Evolutionary conservation across 805 yeast species (phyloP), one percentile per base, ranked within the genome.

Genomic region (Metschnikowia chrysomelidarum): DNA sequence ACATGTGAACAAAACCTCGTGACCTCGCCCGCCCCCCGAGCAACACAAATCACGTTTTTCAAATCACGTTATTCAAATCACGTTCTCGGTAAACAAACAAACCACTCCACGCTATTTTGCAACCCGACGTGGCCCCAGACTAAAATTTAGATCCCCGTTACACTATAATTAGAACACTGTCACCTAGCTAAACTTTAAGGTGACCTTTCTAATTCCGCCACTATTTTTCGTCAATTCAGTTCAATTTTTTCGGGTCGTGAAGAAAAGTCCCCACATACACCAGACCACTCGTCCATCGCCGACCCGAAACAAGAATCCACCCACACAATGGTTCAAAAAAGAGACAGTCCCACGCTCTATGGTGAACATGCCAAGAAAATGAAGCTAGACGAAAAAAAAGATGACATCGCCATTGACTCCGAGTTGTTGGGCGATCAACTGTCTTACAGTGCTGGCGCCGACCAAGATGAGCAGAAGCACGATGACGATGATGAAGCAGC

Each of bases 371-470:
- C 38, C 32, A 47, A 47, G 29, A 47, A 45, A 24, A 25, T 34
- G 16, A 46, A 46, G 31, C 40, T 34, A 17, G 48, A 36, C 35
- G 44, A 39, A 16, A 47, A 49, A 25, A 45, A 47, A 21, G 48
- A 49, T 4, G 53, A 49, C 32, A 47, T 58, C 27, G 68, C 66
- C 34, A 68, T 67, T 35, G 73, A 66, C 48, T 60, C 68, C 22
- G 73, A 65, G 43, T 56, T 68, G 42, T 59, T 68, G 44, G 67
- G 63, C 27, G 71, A 67, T 44, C 69, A 65, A 36, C 56, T 60
- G 26, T 57, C 60, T 25, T 60, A 59, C 46, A 44, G 30, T 16
- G 32, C 23, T 13, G 36, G 30, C 16, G 25, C 30, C 32, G 40
- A 45, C 27, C 41, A 40, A 25, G 39, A 34, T 19, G 42, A 32